Evolutionary conservation across 257 asterid species (phyloP).

Genomic region (Dorcoceras hygrometricum): DNA sequence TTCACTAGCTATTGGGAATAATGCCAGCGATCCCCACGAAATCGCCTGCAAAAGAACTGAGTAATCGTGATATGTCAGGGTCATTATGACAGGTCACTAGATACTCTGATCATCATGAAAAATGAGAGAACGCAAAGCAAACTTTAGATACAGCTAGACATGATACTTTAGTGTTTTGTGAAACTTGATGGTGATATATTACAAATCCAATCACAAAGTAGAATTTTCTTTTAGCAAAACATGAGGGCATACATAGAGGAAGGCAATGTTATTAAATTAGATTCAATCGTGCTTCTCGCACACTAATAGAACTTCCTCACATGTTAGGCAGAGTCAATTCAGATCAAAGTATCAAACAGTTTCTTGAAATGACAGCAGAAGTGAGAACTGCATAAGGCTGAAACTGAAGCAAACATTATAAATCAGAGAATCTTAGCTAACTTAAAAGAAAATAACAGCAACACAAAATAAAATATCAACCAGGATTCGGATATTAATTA

Average conservation of each 20-base stretch:
- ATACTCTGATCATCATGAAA: background rate
- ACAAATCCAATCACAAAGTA: background rate
- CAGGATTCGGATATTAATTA: background rate
- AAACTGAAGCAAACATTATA: conserved; percentile 17
- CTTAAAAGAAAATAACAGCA: background rate
- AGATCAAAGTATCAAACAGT: conserved; percentile 7
- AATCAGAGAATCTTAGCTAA: conserved; percentile 13
- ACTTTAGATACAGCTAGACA: background rate
- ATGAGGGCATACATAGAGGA: background rate
- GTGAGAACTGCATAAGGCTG: conserved; percentile 7
- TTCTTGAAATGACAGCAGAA: conserved; percentile 28
- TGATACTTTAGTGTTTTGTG: background rate
- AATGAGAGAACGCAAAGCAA: background rate
- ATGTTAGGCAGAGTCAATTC: conserved; percentile 2
- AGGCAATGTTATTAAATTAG: background rate
- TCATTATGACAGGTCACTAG: conserved; percentile 15
- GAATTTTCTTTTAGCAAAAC: background rate
- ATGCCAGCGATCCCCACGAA: conserved; percentile 77
- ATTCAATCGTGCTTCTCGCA: conserved; percentile 20
- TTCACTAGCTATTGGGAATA: conserved; percentile 62
- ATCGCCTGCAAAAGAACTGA: conserved; percentile 74
- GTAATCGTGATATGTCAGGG: conserved; percentile 15
- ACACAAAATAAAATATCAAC: background rate
- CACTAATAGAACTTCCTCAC: conserved; percentile 6
- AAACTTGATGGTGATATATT: background rate